Base-by-base conservation (phyloP, 192 early-diverging fungal genomes). In the Linnemannia schmuckeri region DNA sequence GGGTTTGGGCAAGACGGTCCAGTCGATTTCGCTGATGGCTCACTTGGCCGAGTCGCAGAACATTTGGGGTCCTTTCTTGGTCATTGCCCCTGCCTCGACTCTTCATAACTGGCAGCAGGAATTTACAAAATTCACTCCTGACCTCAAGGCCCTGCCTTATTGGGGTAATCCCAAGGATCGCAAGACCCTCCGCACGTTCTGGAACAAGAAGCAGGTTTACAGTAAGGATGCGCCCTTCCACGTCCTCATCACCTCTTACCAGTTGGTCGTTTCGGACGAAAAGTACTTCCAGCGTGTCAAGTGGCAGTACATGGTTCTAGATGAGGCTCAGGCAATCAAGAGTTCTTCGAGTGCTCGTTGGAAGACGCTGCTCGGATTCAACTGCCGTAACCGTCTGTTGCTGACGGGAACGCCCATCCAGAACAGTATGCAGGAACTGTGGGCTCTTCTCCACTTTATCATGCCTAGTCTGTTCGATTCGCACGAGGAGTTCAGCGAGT, bases 301-400 rank as follows among this genome's bases (percentile, higher is more conserved):
- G 88, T 98, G 97, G 97, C 96, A 97, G 91, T 98, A 98, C 81
- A 97, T 98, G 96, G 93, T 98, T 42, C 90, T 98, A 44, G 97
- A 98, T 87, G 97, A 98, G 89, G 97, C 97, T 10, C 97, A 98
- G 86, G 95, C 96, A 9, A 98, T 98, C 89, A 98, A 98, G 88
- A 96, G 94, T 80, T 97, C 96, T n/a, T 89, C 94, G 17, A 91
- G 93, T 88, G 92, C 94, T n/a, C 93, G 96, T 40, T 98, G 97
- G 97, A 95, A 97, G 77, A 94, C 93, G 22, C 78, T 97, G 57
- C 93, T 97, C 44, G 93, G 93, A 30, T 95, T 97, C 88, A 94
- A 96, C 79, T 96, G 94, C 80, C 95, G 96, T 73, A 97, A 97
- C 82, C 92, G 97, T 54, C 89, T 97, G 20, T 80, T 97, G 55